Evolutionary conservation across 2,329 filamentous ascomycete species (phyloP), one percentile per base, ranked within the genome.

Genomic region (Nigrospora osmanthi): DNA sequence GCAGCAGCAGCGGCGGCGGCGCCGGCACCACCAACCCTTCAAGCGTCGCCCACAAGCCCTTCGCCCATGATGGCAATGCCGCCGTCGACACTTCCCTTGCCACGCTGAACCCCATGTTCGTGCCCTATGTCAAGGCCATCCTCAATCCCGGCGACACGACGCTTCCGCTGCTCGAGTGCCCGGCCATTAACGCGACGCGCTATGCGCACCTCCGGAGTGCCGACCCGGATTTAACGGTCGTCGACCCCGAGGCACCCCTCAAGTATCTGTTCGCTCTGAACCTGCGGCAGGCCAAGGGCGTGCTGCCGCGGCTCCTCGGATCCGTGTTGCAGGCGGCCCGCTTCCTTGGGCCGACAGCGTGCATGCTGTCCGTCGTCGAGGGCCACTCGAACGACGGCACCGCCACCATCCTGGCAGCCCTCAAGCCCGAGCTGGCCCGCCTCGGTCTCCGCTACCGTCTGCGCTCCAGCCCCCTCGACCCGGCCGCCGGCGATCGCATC

Each of bases 321-420:
- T 73, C 71, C 28, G 63, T 80, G 11, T 47, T 80, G 23, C 69
- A 78, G 50, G 63, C 62, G 1, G 66, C 75, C 6, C 61, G 55
- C 1, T 76, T 73, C 51, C 64, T 81, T 0, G 75, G 76, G 1
- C 67, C 72, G 0, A 49, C 68, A 11, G 64, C 65, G 43, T 80
- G 75, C 51, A 71, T 68, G 0, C 58, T 81, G 1, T 78, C 75
- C 1, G 70, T 80, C 17, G 66, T 80, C 12, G 76, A 80, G 49
- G 76, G 76, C 12, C 66, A 73, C 52, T 80, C 76, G 0, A 53
- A 65, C 16, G 76, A 81, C 47, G 75, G 74, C 6, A 80, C 77
- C 0, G 65, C 55, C 32, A 72, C 77, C 32, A 62, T 80, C 9
- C 64, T 81, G 2, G 45, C 58, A 2, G 59, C 62, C 0, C 54